These are phyloP conservation scores for Conoideocrella luteorostrata DNA, from an alignment of 2,329 filamentous ascomycete species.

Conservation along the genomic window DNA sequence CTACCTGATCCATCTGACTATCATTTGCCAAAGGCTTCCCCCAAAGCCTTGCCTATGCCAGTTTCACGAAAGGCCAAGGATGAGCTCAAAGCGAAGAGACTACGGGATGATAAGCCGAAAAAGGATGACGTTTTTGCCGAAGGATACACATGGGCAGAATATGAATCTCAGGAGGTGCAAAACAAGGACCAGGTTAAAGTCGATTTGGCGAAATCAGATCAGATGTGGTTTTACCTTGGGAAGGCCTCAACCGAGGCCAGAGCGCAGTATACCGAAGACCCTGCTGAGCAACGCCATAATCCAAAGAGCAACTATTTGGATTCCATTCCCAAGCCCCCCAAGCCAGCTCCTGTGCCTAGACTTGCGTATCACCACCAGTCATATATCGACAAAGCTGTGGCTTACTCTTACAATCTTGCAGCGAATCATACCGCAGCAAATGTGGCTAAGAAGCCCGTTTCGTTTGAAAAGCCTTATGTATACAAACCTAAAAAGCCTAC, in stretches of 20 bases:
- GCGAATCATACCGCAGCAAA: slow-evolving; percentile 2
- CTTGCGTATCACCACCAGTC: slow-evolving; percentile 13
- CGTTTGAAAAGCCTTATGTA: slow-evolving; percentile 42
- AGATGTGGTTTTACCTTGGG: slow-evolving; percentile 85
- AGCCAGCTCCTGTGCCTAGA: slow-evolving; percentile 24
- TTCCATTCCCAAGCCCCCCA: slow-evolving; percentile 51
- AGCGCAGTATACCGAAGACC: slow-evolving; percentile 84
- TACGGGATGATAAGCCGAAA: slow-evolving; percentile 54
- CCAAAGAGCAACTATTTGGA: slow-evolving; percentile 67
- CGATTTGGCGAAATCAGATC: slow-evolving; percentile 64
- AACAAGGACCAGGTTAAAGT: slow-evolving; percentile 62
- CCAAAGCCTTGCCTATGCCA: slow-evolving; percentile 66
- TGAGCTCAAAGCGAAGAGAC: slow-evolving; percentile 60
- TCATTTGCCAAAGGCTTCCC: slow-evolving; percentile 66
- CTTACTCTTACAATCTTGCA: slow-evolving; percentile 9
- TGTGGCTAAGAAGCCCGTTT: slow-evolving; percentile 9
- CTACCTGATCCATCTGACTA: slow-evolving; percentile 66
- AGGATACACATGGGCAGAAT: slow-evolving; percentile 72
- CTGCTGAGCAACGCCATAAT: slow-evolving; percentile 52
- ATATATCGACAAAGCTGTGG: slow-evolving; percentile 12
- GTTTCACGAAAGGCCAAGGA: slow-evolving; percentile 56
- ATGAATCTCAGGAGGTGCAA: slow-evolving; percentile 54
- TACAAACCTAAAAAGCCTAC: slow-evolving; percentile 43
- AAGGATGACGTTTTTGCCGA: slow-evolving; percentile 62
- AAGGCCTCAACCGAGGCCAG: slow-evolving; percentile 82